These are phyloP conservation scores for Paraphoma chrysanthemicola DNA, from an alignment of 2,329 filamentous ascomycete genomes.

Conservation along the genomic window DNA sequence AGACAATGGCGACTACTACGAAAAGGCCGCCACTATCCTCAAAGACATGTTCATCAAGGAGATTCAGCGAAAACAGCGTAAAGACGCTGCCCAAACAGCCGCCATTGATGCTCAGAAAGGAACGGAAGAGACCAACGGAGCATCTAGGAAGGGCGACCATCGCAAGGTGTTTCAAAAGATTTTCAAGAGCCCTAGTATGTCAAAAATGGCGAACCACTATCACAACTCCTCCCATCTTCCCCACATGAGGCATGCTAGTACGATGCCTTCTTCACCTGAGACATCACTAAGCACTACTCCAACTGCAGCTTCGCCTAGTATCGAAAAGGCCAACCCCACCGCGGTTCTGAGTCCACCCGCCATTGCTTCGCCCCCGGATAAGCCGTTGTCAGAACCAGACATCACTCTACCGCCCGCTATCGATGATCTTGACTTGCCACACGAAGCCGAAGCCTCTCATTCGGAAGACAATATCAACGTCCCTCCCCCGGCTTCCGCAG, in stretches of 20 bases:
- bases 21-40: slow-evolving; percentile 85
- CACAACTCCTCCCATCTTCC: slow-evolving; percentile 49
- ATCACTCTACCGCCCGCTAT: slow-evolving; percentile 35
- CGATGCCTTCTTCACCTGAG: slow-evolving; percentile 56
- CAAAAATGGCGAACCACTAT: slow-evolving; percentile 59
- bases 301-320: slow-evolving; percentile 51
- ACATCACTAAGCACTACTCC: slow-evolving; percentile 50
- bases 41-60: slow-evolving; percentile 88
- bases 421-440: slow-evolving; percentile 29
- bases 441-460: slow-evolving; percentile 33
- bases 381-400: slow-evolving; percentile 41
- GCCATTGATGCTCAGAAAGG: slow-evolving; percentile 44
- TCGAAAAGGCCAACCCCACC: slow-evolving; percentile 46
- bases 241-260: slow-evolving; percentile 41
- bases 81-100: slow-evolving; percentile 45
- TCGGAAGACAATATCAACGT: slow-evolving; percentile 45
- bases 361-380: slow-evolving; percentile 16
- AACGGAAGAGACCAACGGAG: slow-evolving; percentile 19
- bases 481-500: slow-evolving; percentile 71
- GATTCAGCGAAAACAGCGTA: slow-evolving; percentile 65
- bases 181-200: slow-evolving; percentile 70
- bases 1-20: slow-evolving; percentile 98
- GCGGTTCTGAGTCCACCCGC: slow-evolving; percentile 23
- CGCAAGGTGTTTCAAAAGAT: slow-evolving; percentile 62
- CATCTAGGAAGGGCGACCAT: slow-evolving; percentile 47